These are phyloP conservation scores for Spiraea crenata DNA, from an alignment of 331 rosid species.

Conservation along the genomic window DNA sequence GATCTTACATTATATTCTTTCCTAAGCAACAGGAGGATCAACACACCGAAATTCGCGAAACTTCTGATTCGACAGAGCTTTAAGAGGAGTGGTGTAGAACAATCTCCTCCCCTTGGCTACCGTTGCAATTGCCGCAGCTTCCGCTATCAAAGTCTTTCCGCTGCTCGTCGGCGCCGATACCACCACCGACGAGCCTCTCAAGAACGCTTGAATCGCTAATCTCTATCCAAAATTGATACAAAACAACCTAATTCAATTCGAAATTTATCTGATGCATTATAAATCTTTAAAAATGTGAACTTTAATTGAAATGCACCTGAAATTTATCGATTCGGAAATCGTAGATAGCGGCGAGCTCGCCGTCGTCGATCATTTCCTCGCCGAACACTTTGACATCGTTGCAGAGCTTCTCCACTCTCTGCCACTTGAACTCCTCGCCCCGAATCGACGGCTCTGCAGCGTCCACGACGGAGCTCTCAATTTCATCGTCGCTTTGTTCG, in stretches of 20 bases:
- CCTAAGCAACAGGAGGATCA: not conserved
- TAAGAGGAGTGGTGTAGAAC: conserved; percentile 92
- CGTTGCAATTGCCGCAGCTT: conserved; percentile 89
- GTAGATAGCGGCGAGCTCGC: conserved; percentile 76
- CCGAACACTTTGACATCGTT: conserved; percentile 75
- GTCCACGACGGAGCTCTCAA: conserved; percentile 28
- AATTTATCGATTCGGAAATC: conserved; percentile 88
- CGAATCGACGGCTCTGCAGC: conserved; percentile 20
- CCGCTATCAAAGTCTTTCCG: conserved; percentile 95
- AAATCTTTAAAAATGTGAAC: not conserved
- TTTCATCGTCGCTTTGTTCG: conserved; percentile 55
- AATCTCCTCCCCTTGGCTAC: conserved; percentile 73
- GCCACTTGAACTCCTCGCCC: conserved; percentile 70
- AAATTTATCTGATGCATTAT: not conserved
- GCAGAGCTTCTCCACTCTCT: conserved; percentile 79
- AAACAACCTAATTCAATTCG: not conserved
- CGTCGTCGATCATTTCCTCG: conserved; percentile 64
- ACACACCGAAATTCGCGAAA: conserved; percentile 90
- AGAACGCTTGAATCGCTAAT: conserved; percentile 79
- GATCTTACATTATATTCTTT: not conserved
- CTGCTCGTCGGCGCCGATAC: conserved; percentile 98
- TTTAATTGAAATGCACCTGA: conserved; percentile 50
- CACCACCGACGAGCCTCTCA: conserved; percentile 90
- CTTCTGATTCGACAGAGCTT: conserved; percentile 96
- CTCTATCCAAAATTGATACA: conserved; percentile 44